phyloP scores from a whole-genome alignment of 148 eudicot species.

The Pharnaceum exiguum region DNA sequence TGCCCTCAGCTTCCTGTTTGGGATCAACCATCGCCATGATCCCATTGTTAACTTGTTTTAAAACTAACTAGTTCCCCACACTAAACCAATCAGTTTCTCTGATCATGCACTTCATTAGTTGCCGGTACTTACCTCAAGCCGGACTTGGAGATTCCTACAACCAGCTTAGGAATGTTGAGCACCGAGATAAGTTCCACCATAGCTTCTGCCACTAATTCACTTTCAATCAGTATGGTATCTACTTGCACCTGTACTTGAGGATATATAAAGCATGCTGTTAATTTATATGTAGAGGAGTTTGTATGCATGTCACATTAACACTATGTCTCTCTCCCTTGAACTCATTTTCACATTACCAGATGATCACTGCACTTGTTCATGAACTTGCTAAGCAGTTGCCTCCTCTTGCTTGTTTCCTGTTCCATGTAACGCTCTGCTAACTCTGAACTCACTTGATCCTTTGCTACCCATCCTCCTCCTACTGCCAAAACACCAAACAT shows the following conservation, averaged over 20 bases:
- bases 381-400: conserved; percentile 54
- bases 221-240: conserved; percentile 81
- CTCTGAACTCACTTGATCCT: conserved; percentile 58
- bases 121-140: conserved; percentile 52
- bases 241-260: conserved; percentile 52
- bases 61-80: background rate
- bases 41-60: background rate
- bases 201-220: conserved; percentile 61
- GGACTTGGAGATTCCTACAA: conserved; percentile 66
- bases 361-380: conserved; percentile 46
- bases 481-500: conserved; percentile 12
- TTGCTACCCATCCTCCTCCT: conserved; percentile 63
- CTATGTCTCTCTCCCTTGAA: too few relatives aligned
- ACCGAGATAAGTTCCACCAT: conserved; percentile 71
- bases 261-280: background rate
- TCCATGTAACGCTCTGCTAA: conserved; percentile 44
- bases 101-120: too few relatives aligned
- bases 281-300: background rate
- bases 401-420: conserved; percentile 55
- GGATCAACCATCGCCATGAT: background rate
- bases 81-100: too few relatives aligned
- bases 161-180: conserved; percentile 58
- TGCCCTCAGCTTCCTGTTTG: conserved; percentile 47
- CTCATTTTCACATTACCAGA: conserved; percentile 45
- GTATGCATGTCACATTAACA: too few relatives aligned